These are phyloP conservation scores for Neonectria neomacrospora DNA, from an alignment of 2,329 filamentous ascomycete genomes.

Conservation along the genomic window DNA sequence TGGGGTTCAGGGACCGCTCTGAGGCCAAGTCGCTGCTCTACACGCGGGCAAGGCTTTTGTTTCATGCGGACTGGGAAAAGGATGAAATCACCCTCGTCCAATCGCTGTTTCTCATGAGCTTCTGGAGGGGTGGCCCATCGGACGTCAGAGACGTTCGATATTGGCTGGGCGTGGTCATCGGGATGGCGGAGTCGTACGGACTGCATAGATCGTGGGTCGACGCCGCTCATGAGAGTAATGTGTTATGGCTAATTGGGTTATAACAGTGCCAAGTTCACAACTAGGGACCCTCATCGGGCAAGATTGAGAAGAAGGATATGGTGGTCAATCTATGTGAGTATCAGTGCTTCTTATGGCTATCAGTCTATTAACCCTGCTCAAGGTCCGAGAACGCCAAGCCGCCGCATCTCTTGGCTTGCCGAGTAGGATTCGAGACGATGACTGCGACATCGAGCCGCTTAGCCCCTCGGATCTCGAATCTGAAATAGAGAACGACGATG, in stretches of 20 bases:
- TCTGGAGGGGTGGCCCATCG: constrained; percentile 62
- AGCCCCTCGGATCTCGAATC: constrained; percentile 47
- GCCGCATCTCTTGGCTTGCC: constrained; percentile 51
- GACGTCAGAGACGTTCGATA: constrained; percentile 61
- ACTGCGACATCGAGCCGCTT: constrained; percentile 53
- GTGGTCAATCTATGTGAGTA: constrained; percentile 64
- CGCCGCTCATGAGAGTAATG: no score
- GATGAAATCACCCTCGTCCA: constrained; percentile 62
- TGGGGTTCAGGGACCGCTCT: constrained; percentile 60
- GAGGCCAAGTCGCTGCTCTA: constrained; percentile 63
- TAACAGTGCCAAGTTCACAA: constrained; percentile 42
- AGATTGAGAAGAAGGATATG: constrained; percentile 60
- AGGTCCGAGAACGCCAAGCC: constrained; percentile 53
- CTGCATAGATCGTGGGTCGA: constrained; percentile 53
- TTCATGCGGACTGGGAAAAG: constrained; percentile 64
- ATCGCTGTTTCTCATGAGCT: constrained; percentile 65
- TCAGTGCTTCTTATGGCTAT: not conserved
- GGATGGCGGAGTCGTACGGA: constrained; percentile 61
- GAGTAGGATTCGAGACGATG: constrained; percentile 52
- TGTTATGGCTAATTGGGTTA: not conserved
- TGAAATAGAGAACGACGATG: constrained; percentile 37
- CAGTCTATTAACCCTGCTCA: constrained; percentile 7
- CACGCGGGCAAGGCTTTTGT: constrained; percentile 61
- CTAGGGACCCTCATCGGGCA: constrained; percentile 42
- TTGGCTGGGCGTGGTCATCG: constrained; percentile 63